A percentile compares a stretch with the other conserved stretches of the same genome.
These are phyloP conservation scores for Aspergillus luchuensis DNA, from an alignment of 2,329 filamentous ascomycete species.

Conservation along the genomic window DNA sequence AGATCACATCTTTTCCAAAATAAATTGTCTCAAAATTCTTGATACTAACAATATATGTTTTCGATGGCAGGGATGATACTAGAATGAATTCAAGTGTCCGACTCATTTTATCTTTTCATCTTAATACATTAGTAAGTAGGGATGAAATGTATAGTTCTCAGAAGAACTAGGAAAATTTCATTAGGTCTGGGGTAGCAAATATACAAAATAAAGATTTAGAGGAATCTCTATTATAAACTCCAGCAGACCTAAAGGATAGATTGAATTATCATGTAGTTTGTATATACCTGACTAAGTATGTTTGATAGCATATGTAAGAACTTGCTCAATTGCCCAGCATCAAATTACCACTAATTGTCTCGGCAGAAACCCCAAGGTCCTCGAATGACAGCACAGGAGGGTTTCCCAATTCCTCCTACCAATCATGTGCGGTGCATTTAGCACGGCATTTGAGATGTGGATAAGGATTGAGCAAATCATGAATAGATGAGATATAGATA, in stretches of 20 bases:
- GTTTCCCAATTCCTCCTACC: not conserved
- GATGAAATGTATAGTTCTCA: too few relatives aligned
- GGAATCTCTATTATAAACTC: constrained; percentile 40
- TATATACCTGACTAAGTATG: too few relatives aligned
- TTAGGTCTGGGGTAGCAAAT: too few relatives aligned
- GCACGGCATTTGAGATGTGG: not conserved
- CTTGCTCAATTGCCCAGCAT: not conserved
- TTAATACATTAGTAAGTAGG: too few relatives aligned
- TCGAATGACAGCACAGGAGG: not conserved
- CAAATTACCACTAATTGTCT: not conserved
- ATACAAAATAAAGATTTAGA: constrained; percentile 12
- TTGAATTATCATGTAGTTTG: not conserved
- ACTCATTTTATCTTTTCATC: too few relatives aligned
- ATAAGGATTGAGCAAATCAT: not conserved
- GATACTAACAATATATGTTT: not conserved
- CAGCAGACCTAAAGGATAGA: constrained; percentile 35
- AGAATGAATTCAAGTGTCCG: too few relatives aligned
- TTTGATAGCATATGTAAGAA: too few relatives aligned
- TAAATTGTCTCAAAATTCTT: too few relatives aligned
- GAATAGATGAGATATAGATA: too few relatives aligned
- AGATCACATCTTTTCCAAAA: too few relatives aligned
- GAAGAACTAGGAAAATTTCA: constrained; percentile 34
- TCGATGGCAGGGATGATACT: not conserved
- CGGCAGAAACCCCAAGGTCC: not conserved
- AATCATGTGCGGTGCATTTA: not conserved